These are phyloP conservation scores for Sungouiozyma ichnusensis DNA, from an alignment of 805 yeast species.

Conservation along the genomic window DNA sequence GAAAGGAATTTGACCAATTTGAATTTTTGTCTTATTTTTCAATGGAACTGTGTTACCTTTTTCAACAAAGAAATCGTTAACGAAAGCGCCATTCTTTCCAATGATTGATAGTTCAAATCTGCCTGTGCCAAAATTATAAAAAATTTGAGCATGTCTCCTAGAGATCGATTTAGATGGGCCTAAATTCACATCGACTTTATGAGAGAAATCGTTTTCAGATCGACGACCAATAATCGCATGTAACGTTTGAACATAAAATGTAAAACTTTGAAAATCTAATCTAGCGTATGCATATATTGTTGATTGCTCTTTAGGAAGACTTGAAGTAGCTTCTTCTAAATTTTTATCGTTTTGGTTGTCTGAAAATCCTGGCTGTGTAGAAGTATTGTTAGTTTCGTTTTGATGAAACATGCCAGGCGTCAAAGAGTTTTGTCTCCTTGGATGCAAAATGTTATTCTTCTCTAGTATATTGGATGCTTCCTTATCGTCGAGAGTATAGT, in stretches of 20 bases:
- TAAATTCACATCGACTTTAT: constrained; percentile 82
- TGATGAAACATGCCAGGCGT: constrained; percentile 23
- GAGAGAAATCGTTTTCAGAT: constrained; percentile 57
- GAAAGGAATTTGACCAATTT: constrained; percentile 87
- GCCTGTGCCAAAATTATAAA: constrained; percentile 93
- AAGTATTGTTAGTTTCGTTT: constrained; percentile 7
- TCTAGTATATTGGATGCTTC: constrained; percentile 19
- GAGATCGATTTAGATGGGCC: constrained; percentile 91
- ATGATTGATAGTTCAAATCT: constrained; percentile 83
- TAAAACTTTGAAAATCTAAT: constrained; percentile 82
- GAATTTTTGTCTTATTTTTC: constrained; percentile 70
- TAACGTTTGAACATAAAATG: constrained; percentile 91
- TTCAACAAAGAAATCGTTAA: constrained; percentile 81
- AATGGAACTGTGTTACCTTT: constrained; percentile 87
- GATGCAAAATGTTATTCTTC: constrained; percentile 10
- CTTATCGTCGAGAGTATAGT: background rate
- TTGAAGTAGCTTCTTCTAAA: background rate
- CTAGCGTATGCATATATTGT: constrained; percentile 49
- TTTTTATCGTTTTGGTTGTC: background rate
- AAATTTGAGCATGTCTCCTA: constrained; percentile 88
- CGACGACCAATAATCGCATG: constrained; percentile 90
- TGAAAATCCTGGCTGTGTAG: background rate
- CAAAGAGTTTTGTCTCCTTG: constrained; percentile 19
- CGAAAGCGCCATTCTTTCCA: constrained; percentile 96
- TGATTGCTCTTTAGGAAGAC: constrained; percentile 25